phyloP scores from a whole-genome alignment of 495 filamentous ascomycete genomes.

The Choiromyces venosus region DNA sequence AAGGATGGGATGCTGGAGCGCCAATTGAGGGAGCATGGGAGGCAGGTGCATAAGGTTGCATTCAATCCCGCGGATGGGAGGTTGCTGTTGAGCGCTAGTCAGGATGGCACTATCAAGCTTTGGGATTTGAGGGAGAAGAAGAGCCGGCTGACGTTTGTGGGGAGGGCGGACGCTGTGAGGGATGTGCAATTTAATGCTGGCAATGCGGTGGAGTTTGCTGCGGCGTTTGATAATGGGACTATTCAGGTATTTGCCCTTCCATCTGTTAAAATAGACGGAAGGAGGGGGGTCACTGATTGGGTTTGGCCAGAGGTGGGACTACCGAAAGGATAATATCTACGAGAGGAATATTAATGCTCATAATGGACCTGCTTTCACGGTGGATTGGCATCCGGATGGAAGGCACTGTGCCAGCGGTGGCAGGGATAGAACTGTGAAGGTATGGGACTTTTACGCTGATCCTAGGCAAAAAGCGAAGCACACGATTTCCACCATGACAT shows the following conservation, averaged over 20 bases:
- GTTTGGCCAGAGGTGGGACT: conserved; percentile 58
- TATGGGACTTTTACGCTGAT: conserved; percentile 87
- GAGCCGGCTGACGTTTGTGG: conserved; percentile 55
- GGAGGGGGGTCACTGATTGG: conserved; percentile 47
- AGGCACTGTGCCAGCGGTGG: conserved; percentile 77
- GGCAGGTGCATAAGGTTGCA: conserved; percentile 86
- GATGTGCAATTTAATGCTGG: conserved; percentile 50
- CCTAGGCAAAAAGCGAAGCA: conserved; percentile 73
- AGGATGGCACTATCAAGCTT: conserved; percentile 82
- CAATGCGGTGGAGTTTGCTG: conserved; percentile 80
- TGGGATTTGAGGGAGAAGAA: conserved; percentile 63
- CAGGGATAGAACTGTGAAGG: conserved; percentile 69
- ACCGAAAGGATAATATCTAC: conserved; percentile 54
- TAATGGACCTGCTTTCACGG: conserved; percentile 66
- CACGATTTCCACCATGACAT: conserved; percentile 53
- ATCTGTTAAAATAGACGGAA: neutral
- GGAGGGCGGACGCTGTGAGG: conserved; percentile 72
- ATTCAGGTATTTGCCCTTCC: conserved; percentile 30
- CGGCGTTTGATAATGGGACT: conserved; percentile 69
- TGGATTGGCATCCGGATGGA: conserved; percentile 96
- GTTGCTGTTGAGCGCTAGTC: conserved; percentile 79
- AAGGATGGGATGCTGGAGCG: conserved; percentile 34
- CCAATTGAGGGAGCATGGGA: conserved; percentile 60
- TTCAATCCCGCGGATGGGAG: conserved; percentile 77
- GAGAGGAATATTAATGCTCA: conserved; percentile 77